Conservation (phyloP, 768 basidiomycete genomes). For the Ramaria sp. region DNA sequence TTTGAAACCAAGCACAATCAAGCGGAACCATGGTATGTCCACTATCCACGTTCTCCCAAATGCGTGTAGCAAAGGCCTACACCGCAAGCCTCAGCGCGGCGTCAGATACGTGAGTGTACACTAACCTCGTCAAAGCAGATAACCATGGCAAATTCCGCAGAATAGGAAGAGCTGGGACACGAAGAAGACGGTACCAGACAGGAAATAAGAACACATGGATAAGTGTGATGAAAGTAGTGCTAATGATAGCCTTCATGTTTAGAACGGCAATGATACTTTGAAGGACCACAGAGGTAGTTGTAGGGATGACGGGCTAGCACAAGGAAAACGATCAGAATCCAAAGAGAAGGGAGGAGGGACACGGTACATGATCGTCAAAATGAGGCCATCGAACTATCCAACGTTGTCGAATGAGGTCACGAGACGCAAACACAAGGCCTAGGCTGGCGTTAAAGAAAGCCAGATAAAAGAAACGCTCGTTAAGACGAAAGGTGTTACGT, state of each 20-base stretch:
- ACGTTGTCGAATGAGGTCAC: constrained; percentile 55
- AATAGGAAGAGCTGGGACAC: not conserved
- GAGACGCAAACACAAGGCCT: constrained; percentile 34
- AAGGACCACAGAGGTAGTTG: not conserved
- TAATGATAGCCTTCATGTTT: constrained; percentile 1
- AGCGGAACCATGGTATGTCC: constrained; percentile 28
- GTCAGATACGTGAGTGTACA: not conserved
- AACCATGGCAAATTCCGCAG: constrained; percentile 2
- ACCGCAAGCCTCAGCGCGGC: not conserved
- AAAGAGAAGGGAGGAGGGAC: not conserved
- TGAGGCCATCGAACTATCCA: constrained; percentile 27
- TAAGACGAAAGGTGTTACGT: constrained; percentile 23
- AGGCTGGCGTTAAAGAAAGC: constrained; percentile 38
- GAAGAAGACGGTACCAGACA: constrained; percentile 2
- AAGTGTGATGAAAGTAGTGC: constrained; percentile 1
- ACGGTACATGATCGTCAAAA: not conserved
- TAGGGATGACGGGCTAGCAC: not conserved
- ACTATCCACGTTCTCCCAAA: not conserved
- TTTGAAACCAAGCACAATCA: constrained; percentile 39
- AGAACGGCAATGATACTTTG: not conserved
- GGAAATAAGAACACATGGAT: constrained; percentile 2
- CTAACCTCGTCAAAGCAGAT: constrained; percentile 3
- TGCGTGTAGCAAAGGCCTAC: not conserved
- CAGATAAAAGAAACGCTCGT: constrained; percentile 53
- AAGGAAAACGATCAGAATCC: not conserved